phyloP scores from a whole-genome alignment of 495 filamentous ascomycete genomes.

The Podospora pseudoanserina region DNA sequence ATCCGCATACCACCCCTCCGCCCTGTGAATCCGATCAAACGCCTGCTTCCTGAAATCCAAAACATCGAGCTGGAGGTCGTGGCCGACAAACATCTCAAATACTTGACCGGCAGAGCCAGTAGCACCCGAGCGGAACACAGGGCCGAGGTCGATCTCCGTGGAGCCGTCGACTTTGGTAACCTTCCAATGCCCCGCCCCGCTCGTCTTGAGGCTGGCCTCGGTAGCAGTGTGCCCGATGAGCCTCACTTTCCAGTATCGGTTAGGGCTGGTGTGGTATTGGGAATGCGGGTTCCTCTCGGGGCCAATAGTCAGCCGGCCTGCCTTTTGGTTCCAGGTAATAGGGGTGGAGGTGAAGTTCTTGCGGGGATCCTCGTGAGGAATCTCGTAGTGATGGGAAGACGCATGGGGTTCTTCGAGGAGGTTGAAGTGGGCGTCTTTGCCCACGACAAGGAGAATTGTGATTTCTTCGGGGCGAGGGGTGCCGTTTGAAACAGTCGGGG shows the following conservation, averaged over 20 bases:
- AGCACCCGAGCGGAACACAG: no score
- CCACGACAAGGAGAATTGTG: slow-evolving; percentile 51
- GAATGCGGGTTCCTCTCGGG: slow-evolving; percentile 18
- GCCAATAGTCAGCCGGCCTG: slow-evolving; percentile 26
- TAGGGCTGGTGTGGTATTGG: slow-evolving; percentile 6
- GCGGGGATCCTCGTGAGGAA: slow-evolving; percentile 12
- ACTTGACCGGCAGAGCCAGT: no score
- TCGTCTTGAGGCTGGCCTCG: slow-evolving; percentile 3
- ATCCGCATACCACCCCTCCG: slow-evolving; percentile 40
- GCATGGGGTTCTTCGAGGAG: slow-evolving; percentile 36
- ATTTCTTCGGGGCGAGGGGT: slow-evolving; percentile 37
- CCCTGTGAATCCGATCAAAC: slow-evolving; percentile 36
- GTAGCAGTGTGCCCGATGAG: slow-evolving; percentile 20
- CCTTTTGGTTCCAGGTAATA: slow-evolving; percentile 28
- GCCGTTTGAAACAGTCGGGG: slow-evolving; percentile 39
- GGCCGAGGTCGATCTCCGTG: slow-evolving; percentile 16
- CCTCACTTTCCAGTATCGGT: slow-evolving; percentile 25
- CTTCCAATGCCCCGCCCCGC: slow-evolving; percentile 6
- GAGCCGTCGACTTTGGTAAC: slow-evolving; percentile 10
- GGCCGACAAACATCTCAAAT: slow-evolving; percentile 32
- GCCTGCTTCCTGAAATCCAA: slow-evolving; percentile 29
- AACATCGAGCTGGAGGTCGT: slow-evolving; percentile 34
- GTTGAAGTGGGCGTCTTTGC: slow-evolving; percentile 45
- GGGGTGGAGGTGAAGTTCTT: slow-evolving; percentile 27
- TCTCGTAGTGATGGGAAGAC: not conserved